Evolutionary conservation across 345 rosid genomes (phyloP), one percentile per base, ranked within the genome.

Genomic region (Sonneratia alba): DNA sequence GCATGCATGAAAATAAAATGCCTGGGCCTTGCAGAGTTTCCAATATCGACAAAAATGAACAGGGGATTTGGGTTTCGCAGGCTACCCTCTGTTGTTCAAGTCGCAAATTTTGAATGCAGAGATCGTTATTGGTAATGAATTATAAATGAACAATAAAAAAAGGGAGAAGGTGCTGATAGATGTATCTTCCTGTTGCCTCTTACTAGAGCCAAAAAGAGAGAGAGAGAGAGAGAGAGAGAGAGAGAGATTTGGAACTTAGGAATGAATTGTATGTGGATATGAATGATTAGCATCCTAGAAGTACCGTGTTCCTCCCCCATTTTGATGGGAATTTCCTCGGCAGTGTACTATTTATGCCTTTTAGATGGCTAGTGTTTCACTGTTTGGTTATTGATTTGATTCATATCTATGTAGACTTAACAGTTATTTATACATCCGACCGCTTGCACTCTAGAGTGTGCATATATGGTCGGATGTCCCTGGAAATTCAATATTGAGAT

Each of bases 281-380:
- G 66, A 34, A 62, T 62, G 66, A 14, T 62, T 62, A 62, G 66
- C 19, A 34, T 12, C 37, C 27, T 27, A 62, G 38, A 32, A 14
- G 16, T 62, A 10, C 27, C 27, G 16, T 6, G 18, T 34, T 9
- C 66, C 11, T 57, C 12, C 38, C 66, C 66, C 27, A 18, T 14
- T 62, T 62, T 11, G 2, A 62, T 62, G 66, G 66, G 66, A 62
- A 62, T 62, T 62, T 62, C 66, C 66, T 27, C 66, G 27, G 27
- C 0, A 62, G 18, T 18, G 59, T 4, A 53, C 59, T 53, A 12
- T 1, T 18, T 6, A 18, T 2, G 7, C 59, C 59, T 48, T 14
- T 12, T 4, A 13, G 14, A 13, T 48, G 53, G 51, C 18, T 22
- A 24, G 36, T 59, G 64, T 59, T 59, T 3, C 36, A 59, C 32